Percentiles rank a stretch among this genome's conserved stretches.
These are phyloP conservation scores for Acanthamoeba sp. DNA, from an alignment of 208 protist genomes.

Conservation along the genomic window DNA sequence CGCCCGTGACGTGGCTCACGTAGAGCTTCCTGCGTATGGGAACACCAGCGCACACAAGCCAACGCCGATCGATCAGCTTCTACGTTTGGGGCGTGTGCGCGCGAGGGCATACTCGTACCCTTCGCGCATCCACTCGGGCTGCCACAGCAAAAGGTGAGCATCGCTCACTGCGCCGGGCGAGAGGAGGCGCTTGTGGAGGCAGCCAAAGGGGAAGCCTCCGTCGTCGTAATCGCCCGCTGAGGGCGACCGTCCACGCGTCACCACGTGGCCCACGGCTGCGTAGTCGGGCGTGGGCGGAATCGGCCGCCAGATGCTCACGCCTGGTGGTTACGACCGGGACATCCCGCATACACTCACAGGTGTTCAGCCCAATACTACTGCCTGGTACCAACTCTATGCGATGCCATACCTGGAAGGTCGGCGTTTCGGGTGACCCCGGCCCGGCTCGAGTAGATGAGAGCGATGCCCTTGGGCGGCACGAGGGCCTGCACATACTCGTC, in stretches of 20 bases:
- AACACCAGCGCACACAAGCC: no score
- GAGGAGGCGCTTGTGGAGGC: conserved; percentile 34
- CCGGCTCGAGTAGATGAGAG: background rate
- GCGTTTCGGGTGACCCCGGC: background rate
- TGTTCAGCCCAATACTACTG: background rate
- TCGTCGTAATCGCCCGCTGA: background rate
- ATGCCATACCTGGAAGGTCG: background rate
- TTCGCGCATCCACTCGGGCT: background rate
- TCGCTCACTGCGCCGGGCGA: background rate
- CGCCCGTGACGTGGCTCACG: background rate
- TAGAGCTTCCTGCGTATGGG: background rate
- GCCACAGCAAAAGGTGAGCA: background rate
- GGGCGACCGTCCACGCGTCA: background rate
- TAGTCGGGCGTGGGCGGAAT: background rate
- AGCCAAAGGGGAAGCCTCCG: background rate
- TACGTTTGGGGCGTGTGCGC: no score
- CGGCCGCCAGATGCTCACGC: conserved; percentile 5
- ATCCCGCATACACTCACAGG: background rate
- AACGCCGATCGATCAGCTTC: no score
- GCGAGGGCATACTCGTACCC: background rate
- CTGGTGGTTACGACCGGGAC: no score
- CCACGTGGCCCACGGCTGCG: background rate
- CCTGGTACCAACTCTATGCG: background rate
- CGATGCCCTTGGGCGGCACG: background rate
- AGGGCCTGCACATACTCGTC: background rate